These are phyloP conservation scores for Tritrichomonas foetus DNA, from an alignment of 208 protist genomes.

Conservation along the genomic window DNA sequence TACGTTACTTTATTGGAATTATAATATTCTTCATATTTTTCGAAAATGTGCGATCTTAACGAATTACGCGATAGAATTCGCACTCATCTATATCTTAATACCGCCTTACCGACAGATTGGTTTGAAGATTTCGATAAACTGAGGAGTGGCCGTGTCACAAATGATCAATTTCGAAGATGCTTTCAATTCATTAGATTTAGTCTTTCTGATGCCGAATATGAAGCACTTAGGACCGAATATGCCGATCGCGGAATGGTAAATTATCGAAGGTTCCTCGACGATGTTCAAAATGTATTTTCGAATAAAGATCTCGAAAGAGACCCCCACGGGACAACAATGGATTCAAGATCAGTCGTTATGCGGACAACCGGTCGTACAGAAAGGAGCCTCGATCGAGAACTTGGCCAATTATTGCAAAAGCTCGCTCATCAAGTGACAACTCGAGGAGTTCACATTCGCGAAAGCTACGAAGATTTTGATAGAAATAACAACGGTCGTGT, in stretches of 20 bases:
- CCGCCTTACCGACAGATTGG: not conserved
- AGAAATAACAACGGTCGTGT: not conserved
- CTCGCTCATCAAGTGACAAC: not conserved
- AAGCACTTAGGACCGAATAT: not conserved
- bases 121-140: conserved; percentile 2
- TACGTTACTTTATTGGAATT: too few species aligned
- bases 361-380: not conserved
- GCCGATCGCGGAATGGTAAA: not conserved
- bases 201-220: not conserved
- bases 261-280: not conserved
- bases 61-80: not conserved
- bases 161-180: not conserved
- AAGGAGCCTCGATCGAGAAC: not conserved
- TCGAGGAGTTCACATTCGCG: not conserved
- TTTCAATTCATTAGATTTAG: not conserved
- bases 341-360: not conserved
- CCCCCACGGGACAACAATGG: not conserved
- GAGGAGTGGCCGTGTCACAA: not conserved
- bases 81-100: not conserved
- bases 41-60: not conserved
- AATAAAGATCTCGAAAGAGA: not conserved
- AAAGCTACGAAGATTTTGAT: conserved; percentile 3
- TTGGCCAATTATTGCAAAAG: not conserved
- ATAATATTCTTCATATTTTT: too few species aligned
- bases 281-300: conserved; percentile 21